Base-by-base conservation (phyloP, 352 stramenopile genomes). In the Pythium volutum region DNA sequence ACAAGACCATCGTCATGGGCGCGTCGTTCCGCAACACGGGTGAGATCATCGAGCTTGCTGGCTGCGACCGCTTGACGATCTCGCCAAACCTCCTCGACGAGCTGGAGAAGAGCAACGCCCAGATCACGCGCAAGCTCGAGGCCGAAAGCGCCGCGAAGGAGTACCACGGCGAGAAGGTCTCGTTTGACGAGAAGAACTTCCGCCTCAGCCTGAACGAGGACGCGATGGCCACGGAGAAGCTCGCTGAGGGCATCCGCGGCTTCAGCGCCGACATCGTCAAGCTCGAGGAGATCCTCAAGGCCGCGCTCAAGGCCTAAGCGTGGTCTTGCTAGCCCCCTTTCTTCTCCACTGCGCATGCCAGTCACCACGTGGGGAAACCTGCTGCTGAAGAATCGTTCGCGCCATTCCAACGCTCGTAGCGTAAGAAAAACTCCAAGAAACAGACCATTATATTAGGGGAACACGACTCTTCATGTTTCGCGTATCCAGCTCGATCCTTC, bases 161-260 rank as follows among this genome's bases (percentile, higher is more conserved):
- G 1, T 98, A 95, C 75, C 67, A 31, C 15, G 83, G 78, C 36
- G 78, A 91, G 58, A 94, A 91, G 74, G 14, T 94, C n/a, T 84
- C 76, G 48, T 88, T 90, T 76, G 69, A 85, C 41, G 97, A 99
- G 81, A 97, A 95, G 66, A 84, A 81, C 15, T 99, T 99, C 84
- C 93, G 98, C 62, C 94, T 98, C 86, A 97, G 93, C 79, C 85
- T 99, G 78, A 99, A 99, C 81, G 91, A 97, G 59, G 97, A 99
- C 77, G 76, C 80, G 31, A 99, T 98, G 89, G 97, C 95, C 47
- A 98, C 87, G 26, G 96, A 99, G 63, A 99, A 99, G 84, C 87
- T 99, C 25, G 76, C 89, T 11, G 97, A 99, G 75, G 97, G 97
- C 26, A 99, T 99, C 74, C 89, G 93, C 64, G 90, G 91, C 50